Evolutionary conservation across 177 flowering plant species (phyloP).

Genomic region (Vitis hybrid): DNA sequence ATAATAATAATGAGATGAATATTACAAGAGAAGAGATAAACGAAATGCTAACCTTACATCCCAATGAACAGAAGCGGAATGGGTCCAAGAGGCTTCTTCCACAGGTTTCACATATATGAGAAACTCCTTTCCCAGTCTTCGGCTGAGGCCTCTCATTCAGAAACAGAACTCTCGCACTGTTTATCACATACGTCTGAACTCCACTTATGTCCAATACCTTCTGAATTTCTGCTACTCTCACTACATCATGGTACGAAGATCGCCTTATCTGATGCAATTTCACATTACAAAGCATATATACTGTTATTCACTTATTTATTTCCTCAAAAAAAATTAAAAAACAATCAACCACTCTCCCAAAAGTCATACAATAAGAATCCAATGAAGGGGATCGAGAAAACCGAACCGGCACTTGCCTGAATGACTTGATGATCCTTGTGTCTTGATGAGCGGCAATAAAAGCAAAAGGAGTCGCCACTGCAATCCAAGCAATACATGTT

Average conservation of each 20-base stretch:
- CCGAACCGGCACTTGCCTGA: slow-evolving; percentile 44
- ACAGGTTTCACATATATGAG: slow-evolving; percentile 83
- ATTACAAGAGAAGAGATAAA: not conserved
- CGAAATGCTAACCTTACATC: slow-evolving; percentile 68
- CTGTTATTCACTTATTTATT: too few relatives aligned
- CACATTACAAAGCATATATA: too few relatives aligned
- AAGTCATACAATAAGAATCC: not conserved
- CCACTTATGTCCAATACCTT: slow-evolving; percentile 74
- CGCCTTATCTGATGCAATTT: slow-evolving; percentile 63
- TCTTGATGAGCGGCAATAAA: slow-evolving; percentile 69
- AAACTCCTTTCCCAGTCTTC: slow-evolving; percentile 60
- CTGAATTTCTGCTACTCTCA: slow-evolving; percentile 82
- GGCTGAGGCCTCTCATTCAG: slow-evolving; percentile 95
- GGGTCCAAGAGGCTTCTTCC: slow-evolving; percentile 78
- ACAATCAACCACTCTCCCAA: not conserved
- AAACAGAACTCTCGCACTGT: slow-evolving; percentile 89
- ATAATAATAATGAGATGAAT: slow-evolving; percentile 9
- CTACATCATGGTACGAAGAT: slow-evolving; percentile 97
- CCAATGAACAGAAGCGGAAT: slow-evolving; percentile 85
- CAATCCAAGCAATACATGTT: slow-evolving; percentile 89
- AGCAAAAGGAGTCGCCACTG: slow-evolving; percentile 68
- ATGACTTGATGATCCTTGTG: slow-evolving; percentile 85
- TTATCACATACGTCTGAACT: slow-evolving; percentile 93
- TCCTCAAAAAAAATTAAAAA: not conserved
- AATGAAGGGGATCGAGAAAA: not conserved